Evolutionary conservation across 331 rosid species (phyloP).

Genomic region (Telfairia occidentalis): DNA sequence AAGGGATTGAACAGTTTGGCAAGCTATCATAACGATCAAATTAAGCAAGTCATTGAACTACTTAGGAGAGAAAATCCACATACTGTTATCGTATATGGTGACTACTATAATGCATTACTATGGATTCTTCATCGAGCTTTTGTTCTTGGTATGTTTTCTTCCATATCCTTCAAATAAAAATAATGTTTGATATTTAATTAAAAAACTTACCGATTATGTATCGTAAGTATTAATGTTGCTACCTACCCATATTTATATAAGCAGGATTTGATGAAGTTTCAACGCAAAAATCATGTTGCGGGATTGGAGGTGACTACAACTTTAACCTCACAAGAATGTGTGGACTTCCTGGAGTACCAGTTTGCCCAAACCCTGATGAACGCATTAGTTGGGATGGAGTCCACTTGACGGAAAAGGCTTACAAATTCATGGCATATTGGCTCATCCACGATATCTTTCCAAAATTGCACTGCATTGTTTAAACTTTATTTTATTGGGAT

Average conservation of each 20-base stretch:
- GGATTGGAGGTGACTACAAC: constrained; percentile 3
- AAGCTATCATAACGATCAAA: constrained; percentile 2
- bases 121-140: constrained; percentile 6
- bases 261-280: constrained; percentile 6
- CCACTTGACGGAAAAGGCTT: constrained; percentile 10
- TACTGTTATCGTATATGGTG: constrained; percentile 8
- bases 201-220: no score
- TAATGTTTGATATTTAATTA: no score
- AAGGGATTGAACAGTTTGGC: neutral
- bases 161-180: no score
- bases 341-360: neutral
- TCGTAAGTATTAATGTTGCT: no score
- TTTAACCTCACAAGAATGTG: constrained; percentile 2
- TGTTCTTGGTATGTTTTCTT: neutral
- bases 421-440: constrained; percentile 8
- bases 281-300: constrained; percentile 17
- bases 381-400: constrained; percentile 18
- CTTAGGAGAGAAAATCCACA: constrained; percentile 9
- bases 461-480: neutral
- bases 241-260: neutral
- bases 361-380: constrained; percentile 10
- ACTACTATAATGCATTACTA: constrained; percentile 9
- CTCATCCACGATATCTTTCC: constrained; percentile 9
- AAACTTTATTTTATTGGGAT: neutral
- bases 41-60: constrained; percentile 4